These are phyloP conservation scores for Perkinsus olseni DNA, from an alignment of 169 alveolate genomes.

Conservation along the genomic window DNA sequence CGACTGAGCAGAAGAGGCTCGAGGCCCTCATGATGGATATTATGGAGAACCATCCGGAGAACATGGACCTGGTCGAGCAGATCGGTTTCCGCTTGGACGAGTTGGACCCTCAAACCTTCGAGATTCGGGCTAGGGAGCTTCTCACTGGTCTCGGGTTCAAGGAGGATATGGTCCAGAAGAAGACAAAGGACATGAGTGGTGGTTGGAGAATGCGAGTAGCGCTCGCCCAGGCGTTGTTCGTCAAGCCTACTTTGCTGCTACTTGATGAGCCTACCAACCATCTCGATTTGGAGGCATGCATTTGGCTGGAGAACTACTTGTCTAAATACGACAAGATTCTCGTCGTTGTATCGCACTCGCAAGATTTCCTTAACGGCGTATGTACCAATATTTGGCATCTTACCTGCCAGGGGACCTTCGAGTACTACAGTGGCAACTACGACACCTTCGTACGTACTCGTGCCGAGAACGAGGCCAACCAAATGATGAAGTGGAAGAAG, in stretches of 20 bases:
- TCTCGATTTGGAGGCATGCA: constrained; percentile 77
- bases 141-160: constrained; percentile 84
- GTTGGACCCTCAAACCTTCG: constrained; percentile 33
- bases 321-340: constrained; percentile 78
- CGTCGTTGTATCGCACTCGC: constrained; percentile 89
- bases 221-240: constrained; percentile 80
- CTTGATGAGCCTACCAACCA: constrained; percentile 88
- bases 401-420: constrained; percentile 53
- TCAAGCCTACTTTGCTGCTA: constrained; percentile 74
- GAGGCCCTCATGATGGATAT: constrained; percentile 22
- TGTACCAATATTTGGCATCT: constrained; percentile 88
- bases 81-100: constrained; percentile 30
- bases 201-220: constrained; percentile 73
- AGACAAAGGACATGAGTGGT: constrained; percentile 75
- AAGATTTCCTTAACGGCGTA: constrained; percentile 86
- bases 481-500: constrained; percentile 73
- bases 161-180: constrained; percentile 64
- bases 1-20: background rate
- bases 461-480: constrained; percentile 67
- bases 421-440: constrained; percentile 82
- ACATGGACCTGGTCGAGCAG: constrained; percentile 22
- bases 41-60: constrained; percentile 30
- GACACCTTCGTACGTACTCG: constrained; percentile 82
- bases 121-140: constrained; percentile 21
- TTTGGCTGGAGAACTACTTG: constrained; percentile 88